Evolutionary conservation across 2,329 filamentous ascomycete genomes (phyloP), one percentile per base, ranked within the genome.

Genomic region (Cordyceps farinosa): DNA sequence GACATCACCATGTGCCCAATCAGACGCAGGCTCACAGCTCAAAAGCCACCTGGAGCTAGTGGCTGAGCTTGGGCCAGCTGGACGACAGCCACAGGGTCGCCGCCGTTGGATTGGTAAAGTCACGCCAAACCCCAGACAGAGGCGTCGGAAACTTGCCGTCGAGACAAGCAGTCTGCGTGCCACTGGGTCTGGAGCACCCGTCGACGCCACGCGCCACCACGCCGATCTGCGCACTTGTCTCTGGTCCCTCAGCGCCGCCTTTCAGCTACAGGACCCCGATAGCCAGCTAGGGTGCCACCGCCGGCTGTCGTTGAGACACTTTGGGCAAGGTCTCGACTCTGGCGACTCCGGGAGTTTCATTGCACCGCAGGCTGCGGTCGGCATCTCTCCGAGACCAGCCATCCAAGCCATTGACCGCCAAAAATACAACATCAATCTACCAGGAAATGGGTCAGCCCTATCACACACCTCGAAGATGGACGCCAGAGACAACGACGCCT

Each of bases 141-240:
- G 22, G 55, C 56, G 44, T 62, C 60, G 60, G 52, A 62, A 62
- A 62, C 60, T 50, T 42, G 60, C 60, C 60, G 60, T 54, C 51
- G 11, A 59, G 56, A 34, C 11, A 44, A 44, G 36, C 48, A 56
- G n/a, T 36, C 32, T 22, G 59, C 30, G 50, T 47, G 36, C 59
- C 13, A 34, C 29, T 55, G 58, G 38, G 58, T 54, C 51, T 60
- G 36, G 59, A 55, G 59, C 50, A 53, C 38, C 59, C 59, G 50
- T 61, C 58, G 34, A 55, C 50, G 59, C 50, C 50, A 47, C 38
- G 52, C 60, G 60, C 60, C 60, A 62, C 60, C 52, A 56, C 34
- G 60, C 47, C 60, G 60, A 61, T 61, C 59, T 22, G 51, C 42
- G 50, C 38, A 30, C 29, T 61, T 54, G 50, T 47, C 51, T 61